Base-by-base conservation (phyloP, 306 rosid species). In the Nissolia schottii region DNA sequence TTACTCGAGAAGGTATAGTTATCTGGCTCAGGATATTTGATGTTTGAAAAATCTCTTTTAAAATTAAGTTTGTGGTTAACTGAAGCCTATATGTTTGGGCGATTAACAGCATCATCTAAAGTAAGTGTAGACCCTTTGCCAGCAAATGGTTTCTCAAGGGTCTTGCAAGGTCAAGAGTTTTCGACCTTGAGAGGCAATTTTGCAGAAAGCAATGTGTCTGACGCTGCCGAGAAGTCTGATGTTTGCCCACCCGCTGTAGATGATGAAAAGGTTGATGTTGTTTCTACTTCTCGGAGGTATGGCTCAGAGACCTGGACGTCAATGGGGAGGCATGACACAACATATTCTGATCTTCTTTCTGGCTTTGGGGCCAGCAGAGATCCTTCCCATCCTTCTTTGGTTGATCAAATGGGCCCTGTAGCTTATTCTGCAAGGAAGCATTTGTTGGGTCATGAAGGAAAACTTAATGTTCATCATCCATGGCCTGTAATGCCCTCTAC, bases 111-210 rank as follows among this genome's bases (percentile, higher is more conserved):
- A 46, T 75, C 88, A 75, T 89, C 87, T 12, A 89, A 82, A 85
- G 84, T 78, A 25, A 81, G 73, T 12, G 55, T 53, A 83, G 98
- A 89, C 88, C 85, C 90, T 85, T 82, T 70, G 24, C 82, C 78
- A 24, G 77, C 86, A 67, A 83, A 82, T 81, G 95, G 90, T 7
- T 83, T 85, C 75, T 70, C 92, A 41, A 86, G 90, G 92, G 96
- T 83, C 90, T 92, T 90, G 98, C 98, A 88, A 87, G 98, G 96
- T 92, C 98, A 92, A 92, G 98, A 92, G 67, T 81, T 80, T 60
- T 20, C 92, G 89, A 86, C 90, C 87, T 83, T 86, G 86, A 81
- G 87, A 72, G 96, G 84, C 76, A 87, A 82, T 72, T 74, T 85
- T 41, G 80, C 46, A 3, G 97, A 87, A 49, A 82, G 90, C 34